A percentile compares a stretch with the other conserved stretches of the same genome.
Conservation (phyloP, 2,329 filamentous ascomycete genomes). For the Leptosphaerulina australis region DNA sequence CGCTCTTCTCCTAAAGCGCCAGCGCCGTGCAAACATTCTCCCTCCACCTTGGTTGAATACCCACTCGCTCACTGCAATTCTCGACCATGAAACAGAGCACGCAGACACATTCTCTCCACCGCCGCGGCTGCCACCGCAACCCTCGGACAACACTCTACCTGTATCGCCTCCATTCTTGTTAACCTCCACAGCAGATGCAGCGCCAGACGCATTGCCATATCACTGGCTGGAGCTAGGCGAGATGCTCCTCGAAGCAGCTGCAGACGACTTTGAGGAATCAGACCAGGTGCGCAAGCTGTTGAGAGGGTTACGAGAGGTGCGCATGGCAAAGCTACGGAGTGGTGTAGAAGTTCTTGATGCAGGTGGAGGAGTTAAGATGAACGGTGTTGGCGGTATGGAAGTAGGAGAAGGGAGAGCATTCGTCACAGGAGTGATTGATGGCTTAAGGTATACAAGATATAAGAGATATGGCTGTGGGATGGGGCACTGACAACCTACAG, state of each 20-base stretch:
- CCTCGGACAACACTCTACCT: constrained; percentile 49
- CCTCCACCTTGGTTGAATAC: constrained; percentile 88
- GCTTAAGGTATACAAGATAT: constrained; percentile 61
- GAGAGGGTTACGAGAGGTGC: constrained; percentile 82
- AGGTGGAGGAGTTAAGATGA: constrained; percentile 73
- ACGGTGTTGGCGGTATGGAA: constrained; percentile 92
- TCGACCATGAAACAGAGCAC: constrained; percentile 78
- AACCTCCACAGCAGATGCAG: constrained; percentile 72
- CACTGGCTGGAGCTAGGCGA: constrained; percentile 95
- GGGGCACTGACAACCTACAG: constrained; percentile 49
- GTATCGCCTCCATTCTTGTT: constrained; percentile 74
- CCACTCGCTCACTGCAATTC: constrained; percentile 74
- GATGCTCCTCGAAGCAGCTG: constrained; percentile 81
- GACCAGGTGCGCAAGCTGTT: constrained; percentile 77
- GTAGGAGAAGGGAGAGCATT: constrained; percentile 85
- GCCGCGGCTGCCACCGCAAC: constrained; percentile 69
- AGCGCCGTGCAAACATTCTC: constrained; percentile 89
- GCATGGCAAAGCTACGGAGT: constrained; percentile 85
- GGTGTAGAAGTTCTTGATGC: constrained; percentile 74
- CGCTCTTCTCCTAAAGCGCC: constrained; percentile 90
- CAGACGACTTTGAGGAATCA: constrained; percentile 78
- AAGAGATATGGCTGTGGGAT: too few relatives aligned
- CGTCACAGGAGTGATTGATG: constrained; percentile 84
- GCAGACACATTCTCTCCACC: constrained; percentile 76
- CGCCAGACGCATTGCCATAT: constrained; percentile 77